phyloP scores from a whole-genome alignment of 2,329 filamentous ascomycete species.

The Pezicula carpinea region DNA sequence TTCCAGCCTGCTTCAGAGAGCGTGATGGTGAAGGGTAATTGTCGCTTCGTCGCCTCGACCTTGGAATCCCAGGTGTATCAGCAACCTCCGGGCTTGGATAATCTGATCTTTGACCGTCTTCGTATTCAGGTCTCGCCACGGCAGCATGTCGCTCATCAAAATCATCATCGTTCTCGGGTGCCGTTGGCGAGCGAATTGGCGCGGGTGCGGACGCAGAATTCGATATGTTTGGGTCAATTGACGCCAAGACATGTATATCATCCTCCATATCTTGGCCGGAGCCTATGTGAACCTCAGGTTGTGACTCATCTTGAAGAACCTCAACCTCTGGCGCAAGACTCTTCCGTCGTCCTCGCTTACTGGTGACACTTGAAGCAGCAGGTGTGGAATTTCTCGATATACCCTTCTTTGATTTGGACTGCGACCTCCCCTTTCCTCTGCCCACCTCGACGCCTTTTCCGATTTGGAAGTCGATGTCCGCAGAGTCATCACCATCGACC shows the following conservation, averaged over 20 bases:
- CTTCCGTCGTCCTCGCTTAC: slow-evolving; percentile 18
- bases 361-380: slow-evolving; percentile 8
- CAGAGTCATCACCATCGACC: slow-evolving; percentile 20
- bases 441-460: slow-evolving; percentile 17
- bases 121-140: no score
- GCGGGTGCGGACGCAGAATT: neutral
- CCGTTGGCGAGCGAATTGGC: neutral
- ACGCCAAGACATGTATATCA: neutral
- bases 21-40: slow-evolving; percentile 6
- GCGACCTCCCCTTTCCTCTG: slow-evolving; percentile 21
- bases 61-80: neutral
- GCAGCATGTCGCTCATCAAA: neutral
- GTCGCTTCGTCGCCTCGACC: slow-evolving; percentile 1
- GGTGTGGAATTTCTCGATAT: slow-evolving; percentile 13
- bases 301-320: slow-evolving; percentile 5
- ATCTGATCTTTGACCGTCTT: neutral
- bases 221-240: neutral
- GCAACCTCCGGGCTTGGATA: neutral
- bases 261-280: neutral
- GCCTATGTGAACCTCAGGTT: neutral
- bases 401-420: slow-evolving; percentile 22
- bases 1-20: neutral
- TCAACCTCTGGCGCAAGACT: slow-evolving; percentile 10
- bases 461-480: slow-evolving; percentile 18
- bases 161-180: neutral